Evolutionary conservation across 1,139 yeast genomes (phyloP).

Genomic region (Saccharomycopsis hybrid): DNA sequence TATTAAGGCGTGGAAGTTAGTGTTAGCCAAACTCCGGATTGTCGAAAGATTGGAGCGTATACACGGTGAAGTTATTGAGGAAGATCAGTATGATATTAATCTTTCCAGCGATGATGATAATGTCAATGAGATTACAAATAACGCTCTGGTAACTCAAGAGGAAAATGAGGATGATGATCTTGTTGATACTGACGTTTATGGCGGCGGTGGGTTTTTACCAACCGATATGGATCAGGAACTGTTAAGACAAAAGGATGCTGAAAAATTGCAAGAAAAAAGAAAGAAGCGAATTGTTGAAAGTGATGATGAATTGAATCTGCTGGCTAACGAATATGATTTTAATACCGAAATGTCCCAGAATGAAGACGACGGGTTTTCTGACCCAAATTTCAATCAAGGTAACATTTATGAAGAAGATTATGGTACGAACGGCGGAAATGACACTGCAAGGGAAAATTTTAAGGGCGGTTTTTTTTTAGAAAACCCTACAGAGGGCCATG

Average conservation of each 20-base stretch:
- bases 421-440: too few species aligned
- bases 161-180: conserved; percentile 16
- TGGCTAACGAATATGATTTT: conserved; percentile 13
- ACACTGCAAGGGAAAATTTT: too few species aligned
- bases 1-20: conserved; percentile 64
- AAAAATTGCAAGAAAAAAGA: conserved; percentile 33
- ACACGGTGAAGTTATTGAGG: conserved; percentile 51
- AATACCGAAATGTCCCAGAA: conserved; percentile 6
- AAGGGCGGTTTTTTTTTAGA: too few species aligned
- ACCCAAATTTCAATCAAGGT: not conserved
- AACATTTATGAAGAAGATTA: not conserved
- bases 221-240: conserved; percentile 19
- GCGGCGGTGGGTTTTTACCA: conserved; percentile 23
- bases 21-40: conserved; percentile 67
- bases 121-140: too few species aligned
- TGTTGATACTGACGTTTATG: conserved; percentile 11
- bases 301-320: not conserved
- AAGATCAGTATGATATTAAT: conserved; percentile 18
- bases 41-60: conserved; percentile 55
- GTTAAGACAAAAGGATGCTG: conserved; percentile 34
- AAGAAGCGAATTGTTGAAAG: not conserved
- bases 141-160: conserved; percentile 11
- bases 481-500: too few species aligned
- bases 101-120: conserved; percentile 13
- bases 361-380: conserved; percentile 14